phyloP scores from a whole-genome alignment of 306 rosid genomes.

The Abrus pulchellus region DNA sequence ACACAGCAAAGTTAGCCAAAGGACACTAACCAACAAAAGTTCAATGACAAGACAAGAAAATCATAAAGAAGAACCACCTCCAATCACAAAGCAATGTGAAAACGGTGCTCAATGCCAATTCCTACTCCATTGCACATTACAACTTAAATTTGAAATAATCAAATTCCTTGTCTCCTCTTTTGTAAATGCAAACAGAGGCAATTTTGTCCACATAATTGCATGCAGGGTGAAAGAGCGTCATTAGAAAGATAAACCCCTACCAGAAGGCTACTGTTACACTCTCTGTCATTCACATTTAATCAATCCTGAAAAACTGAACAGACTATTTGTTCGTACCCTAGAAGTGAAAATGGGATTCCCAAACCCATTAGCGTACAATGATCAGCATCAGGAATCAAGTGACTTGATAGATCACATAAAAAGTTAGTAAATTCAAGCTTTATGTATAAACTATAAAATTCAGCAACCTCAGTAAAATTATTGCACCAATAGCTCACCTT shows the following conservation, averaged over 20 bases:
- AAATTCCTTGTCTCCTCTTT: slow-evolving; percentile 7
- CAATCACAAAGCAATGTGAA: slow-evolving; percentile 24
- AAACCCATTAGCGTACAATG: slow-evolving; percentile 20
- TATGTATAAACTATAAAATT: slow-evolving; percentile 1
- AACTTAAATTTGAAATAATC: slow-evolving; percentile 14
- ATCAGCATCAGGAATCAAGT: slow-evolving; percentile 27
- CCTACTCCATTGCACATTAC: slow-evolving; percentile 20
- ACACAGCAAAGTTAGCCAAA: slow-evolving; percentile 26
- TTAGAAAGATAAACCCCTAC: slow-evolving; percentile 30
- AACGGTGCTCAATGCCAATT: slow-evolving; percentile 14
- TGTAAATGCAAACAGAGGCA: not conserved
- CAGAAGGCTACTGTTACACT: not conserved
- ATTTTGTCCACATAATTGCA: slow-evolving; percentile 8
- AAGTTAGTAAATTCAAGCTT: slow-evolving; percentile 19
- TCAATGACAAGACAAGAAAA: not conserved
- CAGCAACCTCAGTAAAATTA: slow-evolving; percentile 14
- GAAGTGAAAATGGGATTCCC: slow-evolving; percentile 17
- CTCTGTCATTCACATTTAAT: slow-evolving; percentile 11
- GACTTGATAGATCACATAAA: slow-evolving; percentile 2
- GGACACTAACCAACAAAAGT: slow-evolving; percentile 23
- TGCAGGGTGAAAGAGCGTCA: not conserved
- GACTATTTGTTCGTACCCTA: not conserved
- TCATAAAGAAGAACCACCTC: slow-evolving; percentile 5
- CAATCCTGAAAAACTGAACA: not conserved
- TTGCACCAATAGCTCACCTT: slow-evolving; percentile 1